Percentiles rank a stretch among this genome's conserved stretches.
These are phyloP conservation scores for Plantago rigida DNA, from an alignment of 305 asterid species.

Conservation along the genomic window DNA sequence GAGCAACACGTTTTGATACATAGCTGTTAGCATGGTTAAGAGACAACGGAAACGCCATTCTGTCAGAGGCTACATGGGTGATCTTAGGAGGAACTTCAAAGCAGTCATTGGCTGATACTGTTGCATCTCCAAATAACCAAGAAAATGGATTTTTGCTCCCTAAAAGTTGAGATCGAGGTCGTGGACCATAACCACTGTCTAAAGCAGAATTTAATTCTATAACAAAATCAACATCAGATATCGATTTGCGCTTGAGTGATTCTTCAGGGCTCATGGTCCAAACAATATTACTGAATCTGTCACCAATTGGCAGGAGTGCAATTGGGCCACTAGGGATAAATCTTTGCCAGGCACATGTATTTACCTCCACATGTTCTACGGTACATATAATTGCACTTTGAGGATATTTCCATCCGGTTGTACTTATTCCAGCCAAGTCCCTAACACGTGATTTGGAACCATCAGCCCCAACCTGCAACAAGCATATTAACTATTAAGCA, in stretches of 20 bases:
- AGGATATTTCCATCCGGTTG: constrained; percentile 89
- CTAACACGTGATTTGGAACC: constrained; percentile 88
- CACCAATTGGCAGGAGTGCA: constrained; percentile 83
- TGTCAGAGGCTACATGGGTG: constrained; percentile 51
- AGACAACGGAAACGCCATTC: constrained; percentile 88
- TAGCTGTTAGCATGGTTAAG: constrained; percentile 74
- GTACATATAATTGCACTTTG: constrained; percentile 87
- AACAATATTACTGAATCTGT: constrained; percentile 80
- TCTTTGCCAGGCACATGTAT: constrained; percentile 82
- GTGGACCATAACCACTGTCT: constrained; percentile 75
- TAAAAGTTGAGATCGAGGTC: constrained; percentile 44
- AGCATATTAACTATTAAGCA: constrained; percentile 10
- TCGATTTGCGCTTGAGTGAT: constrained; percentile 45
- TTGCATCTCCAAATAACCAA: constrained; percentile 42
- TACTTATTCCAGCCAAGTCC: constrained; percentile 71
- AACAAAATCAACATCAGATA: constrained; percentile 57
- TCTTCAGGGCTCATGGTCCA: constrained; percentile 93
- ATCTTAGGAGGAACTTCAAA: constrained; percentile 75
- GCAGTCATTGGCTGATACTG: constrained; percentile 44
- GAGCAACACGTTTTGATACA: constrained; percentile 49
- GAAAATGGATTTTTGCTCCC: constrained; percentile 39
- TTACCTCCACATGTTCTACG: constrained; percentile 56
- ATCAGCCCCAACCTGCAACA: constrained; percentile 79
- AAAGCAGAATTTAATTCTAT: constrained; percentile 55
- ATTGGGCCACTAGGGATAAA: constrained; percentile 84